Percentiles rank a stretch among this genome's conserved stretches.
Conservation (phyloP, 352 stramenopile species). For the Phytophthora fragariae region DNA sequence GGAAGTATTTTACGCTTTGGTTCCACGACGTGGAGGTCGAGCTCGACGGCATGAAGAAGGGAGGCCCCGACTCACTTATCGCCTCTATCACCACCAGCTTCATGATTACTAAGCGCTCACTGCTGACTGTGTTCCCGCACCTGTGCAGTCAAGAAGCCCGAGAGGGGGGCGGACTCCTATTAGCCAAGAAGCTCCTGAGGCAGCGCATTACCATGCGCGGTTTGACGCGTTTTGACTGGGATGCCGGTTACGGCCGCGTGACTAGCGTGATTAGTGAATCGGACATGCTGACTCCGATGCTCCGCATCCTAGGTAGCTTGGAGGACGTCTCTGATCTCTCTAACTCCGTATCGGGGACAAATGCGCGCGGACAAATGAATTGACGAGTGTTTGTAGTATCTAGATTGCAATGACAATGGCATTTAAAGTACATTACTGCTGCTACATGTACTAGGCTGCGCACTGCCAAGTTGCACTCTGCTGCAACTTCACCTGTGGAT, state of each 20-base stretch:
- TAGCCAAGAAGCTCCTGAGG: conserved; percentile 5
- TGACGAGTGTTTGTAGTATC: neutral
- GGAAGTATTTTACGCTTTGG: conserved; percentile 2
- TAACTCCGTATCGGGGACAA: neutral
- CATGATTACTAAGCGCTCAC: conserved; percentile 7
- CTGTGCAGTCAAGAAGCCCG: neutral
- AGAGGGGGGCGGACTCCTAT: neutral
- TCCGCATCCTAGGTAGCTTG: conserved; percentile 6
- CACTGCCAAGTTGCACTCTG: too few relatives aligned
- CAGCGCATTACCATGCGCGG: conserved; percentile 11
- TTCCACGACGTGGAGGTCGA: conserved; percentile 16
- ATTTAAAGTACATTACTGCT: neutral
- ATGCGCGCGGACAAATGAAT: neutral
- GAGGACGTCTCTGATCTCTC: conserved; percentile 11
- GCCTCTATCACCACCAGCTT: conserved; percentile 9
- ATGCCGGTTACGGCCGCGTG: neutral
- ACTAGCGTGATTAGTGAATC: conserved; percentile 2
- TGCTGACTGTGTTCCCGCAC: conserved; percentile 14
- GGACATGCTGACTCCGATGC: conserved; percentile 23
- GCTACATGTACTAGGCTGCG: too few relatives aligned
- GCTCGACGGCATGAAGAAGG: conserved; percentile 6
- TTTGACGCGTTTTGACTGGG: conserved; percentile 15
- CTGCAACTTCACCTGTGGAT: too few relatives aligned
- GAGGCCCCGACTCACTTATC: neutral
- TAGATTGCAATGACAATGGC: neutral